Base-by-base conservation (phyloP, 106 monocot genomes). In the Ottelia alismoides region DNA sequence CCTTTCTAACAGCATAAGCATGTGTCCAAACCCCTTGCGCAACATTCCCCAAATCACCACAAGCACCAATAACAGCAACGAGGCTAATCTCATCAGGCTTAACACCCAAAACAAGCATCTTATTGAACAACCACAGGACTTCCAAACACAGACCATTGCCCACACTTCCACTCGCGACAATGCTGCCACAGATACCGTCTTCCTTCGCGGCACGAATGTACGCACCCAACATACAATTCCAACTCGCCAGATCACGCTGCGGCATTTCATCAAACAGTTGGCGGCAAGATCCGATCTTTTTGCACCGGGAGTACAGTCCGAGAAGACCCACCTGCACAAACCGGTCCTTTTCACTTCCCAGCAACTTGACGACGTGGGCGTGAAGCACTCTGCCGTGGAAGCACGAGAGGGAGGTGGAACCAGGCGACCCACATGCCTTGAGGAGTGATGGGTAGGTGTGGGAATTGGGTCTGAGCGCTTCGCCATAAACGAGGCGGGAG, bases 391-490 rank as follows among this genome's bases (percentile, higher is more conserved):
- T 65, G 30, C 71, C 71, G n/a, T n/a, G n/a, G n/a, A n/a, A n/a
- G n/a, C n/a, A n/a, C n/a, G n/a, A n/a, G n/a, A n/a, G n/a, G n/a
- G n/a, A n/a, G n/a, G n/a, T n/a, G n/a, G n/a, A n/a, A 21, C 21
- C 22, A 47, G 43, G 20, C 45, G n/a, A 45, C 11, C 25, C 30
- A 24, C 76, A 66, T 10, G 60, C 58, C 22, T 54, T 63, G 47
- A 82, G 65, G 18, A 77, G 70, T 26, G 76, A 70, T 11, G 76
- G 82, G 58, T 54, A 82, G 48, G 76, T 70, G 57, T 73, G 52
- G 31, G 52, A 17, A 54, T 82, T 82, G 25, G 74, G 75, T 11
- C 31, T 18, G 21, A 52, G 48, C 44, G n/a, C 1, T 45, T 17
- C 17, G 35, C 56, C 30, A 26, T 27, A 22, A 22, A 56, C 32